Percentiles rank a stretch among this genome's conserved stretches.
Conservation (phyloP, 768 basidiomycete species). For the Tricholoma sp. region DNA sequence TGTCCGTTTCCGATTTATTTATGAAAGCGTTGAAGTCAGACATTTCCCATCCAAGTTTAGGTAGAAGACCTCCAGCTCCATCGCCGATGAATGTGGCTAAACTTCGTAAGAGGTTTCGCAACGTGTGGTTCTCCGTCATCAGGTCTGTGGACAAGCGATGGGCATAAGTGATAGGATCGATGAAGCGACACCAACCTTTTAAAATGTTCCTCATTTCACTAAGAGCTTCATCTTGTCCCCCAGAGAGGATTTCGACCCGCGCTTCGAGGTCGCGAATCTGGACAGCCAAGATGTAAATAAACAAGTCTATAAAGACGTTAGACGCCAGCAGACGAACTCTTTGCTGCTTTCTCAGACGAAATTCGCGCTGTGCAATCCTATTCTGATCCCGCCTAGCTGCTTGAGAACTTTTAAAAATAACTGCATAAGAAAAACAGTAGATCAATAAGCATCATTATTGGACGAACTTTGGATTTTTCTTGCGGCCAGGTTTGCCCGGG, state of each 20-base stretch:
- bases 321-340: slow-evolving; percentile 48
- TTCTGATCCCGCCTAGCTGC: slow-evolving; percentile 87
- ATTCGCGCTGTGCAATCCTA: slow-evolving; percentile 90
- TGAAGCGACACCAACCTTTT: slow-evolving; percentile 45
- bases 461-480: slow-evolving; percentile 85
- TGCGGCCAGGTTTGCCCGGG: slow-evolving; percentile 68
- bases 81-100: slow-evolving; percentile 84
- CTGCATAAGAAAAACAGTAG: slow-evolving; percentile 3
- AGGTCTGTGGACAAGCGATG: slow-evolving; percentile 45
- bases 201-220: slow-evolving; percentile 79
- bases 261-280: slow-evolving; percentile 96
- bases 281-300: slow-evolving; percentile 2
- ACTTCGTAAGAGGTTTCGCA: slow-evolving; percentile 72
- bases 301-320: background rate
- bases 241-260: slow-evolving; percentile 90
- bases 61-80: slow-evolving; percentile 71
- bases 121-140: slow-evolving; percentile 84
- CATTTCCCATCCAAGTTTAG: slow-evolving; percentile 74
- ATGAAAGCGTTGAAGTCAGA: slow-evolving; percentile 77
- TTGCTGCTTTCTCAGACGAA: slow-evolving; percentile 88
- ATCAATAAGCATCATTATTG: slow-evolving; percentile 5
- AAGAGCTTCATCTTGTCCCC: slow-evolving; percentile 85
- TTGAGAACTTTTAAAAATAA: slow-evolving; percentile 59
- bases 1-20: slow-evolving; percentile 87
- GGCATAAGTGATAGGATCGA: background rate